Evolutionary conservation across 1,139 yeast species (phyloP), one percentile per base, ranked within the genome.

Genomic region (Candida sanyaensis): DNA sequence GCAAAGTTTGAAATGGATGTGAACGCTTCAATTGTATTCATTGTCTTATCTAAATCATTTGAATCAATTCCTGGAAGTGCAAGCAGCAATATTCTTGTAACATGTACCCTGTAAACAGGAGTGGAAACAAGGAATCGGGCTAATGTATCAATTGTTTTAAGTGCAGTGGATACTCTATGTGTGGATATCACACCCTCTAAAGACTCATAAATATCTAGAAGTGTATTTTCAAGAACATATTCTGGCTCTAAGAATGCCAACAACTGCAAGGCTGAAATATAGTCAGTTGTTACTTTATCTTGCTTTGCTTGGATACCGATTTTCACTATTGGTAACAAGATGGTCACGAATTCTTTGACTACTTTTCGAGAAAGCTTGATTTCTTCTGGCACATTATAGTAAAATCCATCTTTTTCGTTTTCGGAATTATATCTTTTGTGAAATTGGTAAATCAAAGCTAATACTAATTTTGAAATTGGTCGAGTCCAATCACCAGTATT

Each of bases 401-500:
- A 71, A 21, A 61, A 58, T 0, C 80, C 82, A 29, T 72, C 61
- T 13, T 58, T 61, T 42, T 73, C 69, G 4, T 65, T 63, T 57
- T 86, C 91, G 43, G 74, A 64, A 47, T 75, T 68, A 41, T 62
- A 71, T 58, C 95, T 73, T 50, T 79, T 78, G 59, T 84, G 90
- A 51, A 81, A 83, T 55, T 79, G 80, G 48, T 77, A 73, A 3
- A 81, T 70, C 47, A 84, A 68, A 44, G 81, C 77, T 53, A 80
- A 77, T 10, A 88, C 69, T 31, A 88, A 75, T 51, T 82, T 81
- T 1, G 95, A 77, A 37, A 93, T 80, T 6, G 87, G 75, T 40
- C 80, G 68, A 1, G 96, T 81, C 98, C 99, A 92, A 23, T 79
- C 78, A 0, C 97, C 98, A 17, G 77, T 68, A 62, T 92, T 92